phyloP scores from a whole-genome alignment of 2,329 filamentous ascomycete species.

The Didymella pinodella region DNA sequence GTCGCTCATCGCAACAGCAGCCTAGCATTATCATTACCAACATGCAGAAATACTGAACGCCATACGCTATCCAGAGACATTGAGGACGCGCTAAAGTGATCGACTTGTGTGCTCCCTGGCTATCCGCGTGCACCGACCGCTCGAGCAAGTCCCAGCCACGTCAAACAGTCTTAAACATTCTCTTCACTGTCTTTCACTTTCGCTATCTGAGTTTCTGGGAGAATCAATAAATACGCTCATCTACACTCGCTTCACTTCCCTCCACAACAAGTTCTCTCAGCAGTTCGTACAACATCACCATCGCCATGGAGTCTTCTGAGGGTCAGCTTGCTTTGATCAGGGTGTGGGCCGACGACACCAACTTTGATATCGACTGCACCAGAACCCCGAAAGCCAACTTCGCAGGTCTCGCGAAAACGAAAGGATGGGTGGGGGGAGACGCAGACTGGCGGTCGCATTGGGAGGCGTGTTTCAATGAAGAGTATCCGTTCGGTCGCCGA shows the following conservation, averaged over 20 bases:
- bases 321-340: slow-evolving; percentile 23
- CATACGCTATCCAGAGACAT: not conserved
- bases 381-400: slow-evolving; percentile 34
- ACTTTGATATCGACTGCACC: slow-evolving; percentile 20
- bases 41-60: not conserved
- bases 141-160: slow-evolving; percentile 9
- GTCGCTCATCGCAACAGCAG: not conserved
- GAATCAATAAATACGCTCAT: not conserved
- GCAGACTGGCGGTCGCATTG: slow-evolving; percentile 27
- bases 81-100: not conserved
- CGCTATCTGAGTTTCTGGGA: not conserved
- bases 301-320: slow-evolving; percentile 17
- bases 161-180: not conserved
- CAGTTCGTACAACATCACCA: not conserved
- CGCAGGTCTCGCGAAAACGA: slow-evolving; percentile 29
- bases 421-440: slow-evolving; percentile 32
- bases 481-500: slow-evolving; percentile 21
- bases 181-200: slow-evolving; percentile 6
- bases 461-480: slow-evolving; percentile 29
- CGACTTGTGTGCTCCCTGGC: slow-evolving; percentile 7
- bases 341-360: slow-evolving; percentile 23
- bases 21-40: slow-evolving; percentile 4
- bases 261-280: not conserved
- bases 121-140: slow-evolving; percentile 8
- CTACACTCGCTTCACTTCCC: not conserved